Evolutionary conservation across 2,329 filamentous ascomycete species (phyloP), one percentile per base, ranked within the genome.

Genomic region (Pseudogymnoascus sp.): DNA sequence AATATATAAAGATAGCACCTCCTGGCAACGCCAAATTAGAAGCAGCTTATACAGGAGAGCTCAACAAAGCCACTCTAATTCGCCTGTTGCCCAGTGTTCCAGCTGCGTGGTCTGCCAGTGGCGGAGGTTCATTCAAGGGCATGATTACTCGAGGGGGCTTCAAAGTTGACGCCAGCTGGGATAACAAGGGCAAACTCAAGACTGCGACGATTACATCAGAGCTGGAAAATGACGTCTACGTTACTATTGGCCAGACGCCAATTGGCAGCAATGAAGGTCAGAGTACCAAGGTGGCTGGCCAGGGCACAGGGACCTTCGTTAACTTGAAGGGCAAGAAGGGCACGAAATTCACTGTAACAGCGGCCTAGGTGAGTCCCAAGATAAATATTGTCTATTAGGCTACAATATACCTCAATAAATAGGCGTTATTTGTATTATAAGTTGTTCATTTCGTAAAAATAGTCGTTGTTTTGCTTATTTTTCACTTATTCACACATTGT

Each of bases 31-130:
- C 33, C 66, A 10, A 40, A 59, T 15, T 64, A 1, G 33, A 40
- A 26, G 38, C 59, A 37, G 26, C 59, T 23, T 35, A 35, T 40
- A 60, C 59, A n/a, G 33, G 21, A 17, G 59, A 40, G 6, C 7
- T 60, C 4, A 7, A 60, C 19, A 60, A 21, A 40, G 59, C 21
- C 2, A 35, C 59, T 15, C 40, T 44, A 13, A 44, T 44, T 44
- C 19, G 40, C 40, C 65, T 68, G 17, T 53, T 70, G 10, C 70
- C 70, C 29, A 72, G 71, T 6, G 63, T 72, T 19, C 70, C 70
- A 6, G 35, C 66, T 3, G 66, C 68, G 1, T 46, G 69, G 7
- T 64, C 65, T 7, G 42, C 65, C 13, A 64, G 62, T 50, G 65
- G 66, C 2, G 40, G 40, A 21, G 63, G 63, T 31, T 63, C 35